These are phyloP conservation scores for Biscutella auriculata DNA, from an alignment of 441 rosid species.

Conservation along the genomic window DNA sequence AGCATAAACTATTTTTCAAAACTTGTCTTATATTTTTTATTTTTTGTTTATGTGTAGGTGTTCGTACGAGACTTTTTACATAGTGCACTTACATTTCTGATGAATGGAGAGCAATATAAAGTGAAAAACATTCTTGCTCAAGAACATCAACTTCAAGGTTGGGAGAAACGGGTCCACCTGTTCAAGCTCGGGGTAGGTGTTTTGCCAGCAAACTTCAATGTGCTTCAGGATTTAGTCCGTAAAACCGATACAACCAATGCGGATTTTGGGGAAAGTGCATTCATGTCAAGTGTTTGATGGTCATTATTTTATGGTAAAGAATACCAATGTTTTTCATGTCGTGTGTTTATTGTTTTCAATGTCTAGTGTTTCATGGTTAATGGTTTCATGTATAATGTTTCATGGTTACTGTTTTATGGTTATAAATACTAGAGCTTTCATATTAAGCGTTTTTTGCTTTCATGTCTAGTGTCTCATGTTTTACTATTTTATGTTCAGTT, in stretches of 20 bases:
- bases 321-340: too few relatives aligned
- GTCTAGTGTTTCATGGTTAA: too few relatives aligned
- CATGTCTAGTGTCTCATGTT: too few relatives aligned
- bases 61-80: conserved; percentile 91
- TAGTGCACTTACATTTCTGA: conserved; percentile 83
- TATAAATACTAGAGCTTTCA: too few relatives aligned
- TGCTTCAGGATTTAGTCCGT: conserved; percentile 66
- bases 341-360: too few relatives aligned
- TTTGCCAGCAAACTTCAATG: conserved; percentile 95
- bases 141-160: conserved; percentile 75
- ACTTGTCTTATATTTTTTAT: background rate
- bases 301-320: too few relatives aligned
- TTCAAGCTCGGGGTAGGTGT: conserved; percentile 94
- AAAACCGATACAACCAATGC: conserved; percentile 64
- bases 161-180: conserved; percentile 76
- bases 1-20: background rate
- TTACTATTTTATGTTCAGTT: too few relatives aligned
- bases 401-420: too few relatives aligned
- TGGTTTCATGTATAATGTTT: too few relatives aligned
- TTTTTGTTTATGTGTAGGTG: conserved; percentile 28
- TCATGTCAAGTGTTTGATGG: too few relatives aligned
- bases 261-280: conserved; percentile 85
- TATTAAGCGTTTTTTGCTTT: too few relatives aligned
- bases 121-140: conserved; percentile 84
- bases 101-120: conserved; percentile 91